Percentiles rank a stretch among this genome's conserved stretches.
These are phyloP conservation scores for Vachellia collinsii DNA, from an alignment of 306 rosid genomes.

Conservation along the genomic window DNA sequence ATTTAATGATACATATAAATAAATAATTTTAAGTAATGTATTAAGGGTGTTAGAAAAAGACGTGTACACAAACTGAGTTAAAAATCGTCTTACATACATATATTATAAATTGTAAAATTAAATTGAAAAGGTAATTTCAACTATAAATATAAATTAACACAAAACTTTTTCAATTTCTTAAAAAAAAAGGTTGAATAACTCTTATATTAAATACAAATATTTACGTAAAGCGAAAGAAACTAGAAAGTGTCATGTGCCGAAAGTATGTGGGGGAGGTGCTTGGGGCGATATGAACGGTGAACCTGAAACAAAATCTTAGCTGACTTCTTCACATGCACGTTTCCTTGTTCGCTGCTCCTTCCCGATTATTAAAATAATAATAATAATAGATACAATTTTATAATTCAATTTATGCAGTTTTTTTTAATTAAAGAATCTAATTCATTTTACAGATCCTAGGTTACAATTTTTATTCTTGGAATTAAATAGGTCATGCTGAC, in stretches of 20 bases:
- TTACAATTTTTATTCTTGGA: not conserved
- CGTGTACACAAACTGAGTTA: too few species aligned
- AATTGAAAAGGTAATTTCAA: too few species aligned
- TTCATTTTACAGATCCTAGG: not conserved
- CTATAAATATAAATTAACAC: too few species aligned
- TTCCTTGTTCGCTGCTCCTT: conserved; percentile 1
- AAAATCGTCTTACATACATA: too few species aligned
- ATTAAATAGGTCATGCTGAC: not conserved
- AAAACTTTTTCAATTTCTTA: too few species aligned
- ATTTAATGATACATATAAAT: too few species aligned
- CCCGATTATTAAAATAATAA: not conserved
- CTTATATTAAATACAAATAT: too few species aligned
- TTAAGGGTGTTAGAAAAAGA: too few species aligned
- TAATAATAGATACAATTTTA: too few species aligned
- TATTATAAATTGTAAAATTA: too few species aligned
- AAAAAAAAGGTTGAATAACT: too few species aligned
- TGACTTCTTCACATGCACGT: conserved; percentile 26
- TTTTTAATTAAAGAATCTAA: not conserved
- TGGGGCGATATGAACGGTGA: not conserved
- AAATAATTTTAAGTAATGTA: too few species aligned
- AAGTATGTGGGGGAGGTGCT: not conserved
- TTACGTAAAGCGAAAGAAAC: not conserved
- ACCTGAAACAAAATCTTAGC: not conserved
- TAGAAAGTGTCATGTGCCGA: not conserved
- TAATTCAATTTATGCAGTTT: not conserved